Conservation (phyloP, 2,329 filamentous ascomycete genomes). For the Geosmithia putterillii region DNA sequence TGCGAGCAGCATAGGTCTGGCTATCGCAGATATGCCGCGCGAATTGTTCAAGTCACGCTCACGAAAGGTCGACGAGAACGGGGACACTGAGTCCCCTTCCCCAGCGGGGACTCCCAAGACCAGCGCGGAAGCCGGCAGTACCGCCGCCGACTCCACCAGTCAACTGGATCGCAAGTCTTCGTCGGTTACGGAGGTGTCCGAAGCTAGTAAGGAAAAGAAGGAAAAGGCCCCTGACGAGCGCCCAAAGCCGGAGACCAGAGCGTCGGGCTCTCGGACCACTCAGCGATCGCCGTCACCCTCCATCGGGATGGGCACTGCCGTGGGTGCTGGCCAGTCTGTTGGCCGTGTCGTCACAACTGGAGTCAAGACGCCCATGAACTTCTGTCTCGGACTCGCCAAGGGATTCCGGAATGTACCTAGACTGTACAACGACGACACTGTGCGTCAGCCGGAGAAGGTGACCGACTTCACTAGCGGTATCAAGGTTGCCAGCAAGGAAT, state of each 20-base stretch:
- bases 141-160: not conserved
- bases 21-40: constrained; percentile 60
- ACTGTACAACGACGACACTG: constrained; percentile 73
- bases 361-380: constrained; percentile 72
- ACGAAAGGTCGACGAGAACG: not conserved
- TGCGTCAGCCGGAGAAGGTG: constrained; percentile 68
- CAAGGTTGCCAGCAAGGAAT: constrained; percentile 65
- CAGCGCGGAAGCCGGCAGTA: not conserved
- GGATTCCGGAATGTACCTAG: constrained; percentile 82
- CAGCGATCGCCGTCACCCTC: constrained; percentile 6
- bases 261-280: constrained; percentile 2
- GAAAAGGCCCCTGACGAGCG: not conserved
- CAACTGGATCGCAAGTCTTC: not conserved
- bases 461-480: constrained; percentile 66
- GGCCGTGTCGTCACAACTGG: constrained; percentile 63
- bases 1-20: constrained; percentile 69
- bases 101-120: not conserved
- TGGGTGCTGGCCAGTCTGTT: constrained; percentile 55
- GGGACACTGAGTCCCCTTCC: not conserved
- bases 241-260: not conserved
- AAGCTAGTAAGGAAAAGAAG: not conserved
- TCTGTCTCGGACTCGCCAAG: constrained; percentile 69
- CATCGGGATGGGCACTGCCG: constrained; percentile 40
- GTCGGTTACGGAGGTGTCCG: not conserved
- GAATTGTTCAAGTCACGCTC: constrained; percentile 34